These are phyloP conservation scores for Dactylellina cionopaga DNA, from an alignment of 2,329 filamentous ascomycete genomes.

Conservation along the genomic window DNA sequence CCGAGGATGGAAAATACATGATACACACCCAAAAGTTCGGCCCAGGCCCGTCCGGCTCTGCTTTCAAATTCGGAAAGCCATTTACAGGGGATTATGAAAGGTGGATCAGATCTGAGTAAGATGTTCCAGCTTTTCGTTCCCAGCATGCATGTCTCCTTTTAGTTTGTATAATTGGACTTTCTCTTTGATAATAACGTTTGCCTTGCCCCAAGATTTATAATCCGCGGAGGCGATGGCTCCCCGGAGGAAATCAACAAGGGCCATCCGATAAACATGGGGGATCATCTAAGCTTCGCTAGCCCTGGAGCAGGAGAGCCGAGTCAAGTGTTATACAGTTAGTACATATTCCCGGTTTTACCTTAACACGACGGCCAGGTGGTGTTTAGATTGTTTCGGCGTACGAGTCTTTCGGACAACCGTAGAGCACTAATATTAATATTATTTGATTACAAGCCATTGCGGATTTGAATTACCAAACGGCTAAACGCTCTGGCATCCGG, in stretches of 20 bases:
- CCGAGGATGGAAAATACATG: not conserved
- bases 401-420: no score
- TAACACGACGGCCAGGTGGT: no score
- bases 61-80: not conserved
- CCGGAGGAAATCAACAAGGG: not conserved
- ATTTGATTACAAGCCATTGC: no score
- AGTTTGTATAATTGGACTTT: no score
- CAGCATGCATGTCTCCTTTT: no score
- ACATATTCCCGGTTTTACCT: not conserved
- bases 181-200: no score
- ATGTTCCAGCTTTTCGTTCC: no score
- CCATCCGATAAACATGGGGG: not conserved
- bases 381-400: no score
- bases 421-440: no score
- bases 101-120: not conserved
- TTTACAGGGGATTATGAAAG: not conserved
- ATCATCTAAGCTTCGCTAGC: not conserved
- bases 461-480: no score
- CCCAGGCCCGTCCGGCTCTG: not conserved
- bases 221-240: not conserved
- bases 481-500: no score
- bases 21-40: not conserved
- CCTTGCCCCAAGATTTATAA: slow-evolving; percentile 2
- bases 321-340: not conserved
- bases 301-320: not conserved